Evolutionary conservation across 139 green algal species (phyloP), one percentile per base, ranked within the genome.

Genomic region (Coelastrella sp.): DNA sequence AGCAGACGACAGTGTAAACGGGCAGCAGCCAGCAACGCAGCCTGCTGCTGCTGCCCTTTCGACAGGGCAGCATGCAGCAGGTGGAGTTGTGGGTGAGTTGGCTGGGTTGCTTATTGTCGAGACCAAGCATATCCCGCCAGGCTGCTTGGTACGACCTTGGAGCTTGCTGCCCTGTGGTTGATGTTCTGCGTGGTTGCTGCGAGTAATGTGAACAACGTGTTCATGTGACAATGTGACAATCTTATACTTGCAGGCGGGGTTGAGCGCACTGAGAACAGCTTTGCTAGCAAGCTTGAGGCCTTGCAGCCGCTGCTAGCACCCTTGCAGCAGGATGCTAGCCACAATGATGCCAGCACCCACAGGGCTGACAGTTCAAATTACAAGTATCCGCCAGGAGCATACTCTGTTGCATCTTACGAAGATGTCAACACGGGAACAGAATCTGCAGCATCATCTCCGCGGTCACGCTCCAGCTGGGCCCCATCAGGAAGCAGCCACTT

Each of bases 21-120:
- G 68, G 68, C 68, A 77, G 68, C 68, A 77, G 68, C 68, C 68
- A 77, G 68, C 68, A 59, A 45, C 43, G 21, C 72, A 79, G 72
- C 73, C 73, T 48, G 48, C 73, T 68, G 73, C 73, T 81, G 73
- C 73, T 81, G 73, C 73, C 73, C 73, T 27, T 45, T 32, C 48
- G 19, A 6, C 8, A 27, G 67, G 67, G 73, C 48, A 67, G 48
- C 48, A 68, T 64, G 72, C 72, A 79, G 72, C 72, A 63, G 72
- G 72, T 43, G 72, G 64, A 37, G 13, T 32, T 13, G 32, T 27
- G 17, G 73, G 50, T 68, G 19, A 67, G 48, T 57, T 9, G 50
- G 7, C n/a, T n/a, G n/a, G n/a, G n/a, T n/a, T n/a, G n/a, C n/a
- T n/a, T n/a, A n/a, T n/a, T n/a, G n/a, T n/a, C n/a, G n/a, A n/a